Evolutionary conservation across 169 alveolate species (phyloP).

Genomic region (Plasmodium yoelii): DNA sequence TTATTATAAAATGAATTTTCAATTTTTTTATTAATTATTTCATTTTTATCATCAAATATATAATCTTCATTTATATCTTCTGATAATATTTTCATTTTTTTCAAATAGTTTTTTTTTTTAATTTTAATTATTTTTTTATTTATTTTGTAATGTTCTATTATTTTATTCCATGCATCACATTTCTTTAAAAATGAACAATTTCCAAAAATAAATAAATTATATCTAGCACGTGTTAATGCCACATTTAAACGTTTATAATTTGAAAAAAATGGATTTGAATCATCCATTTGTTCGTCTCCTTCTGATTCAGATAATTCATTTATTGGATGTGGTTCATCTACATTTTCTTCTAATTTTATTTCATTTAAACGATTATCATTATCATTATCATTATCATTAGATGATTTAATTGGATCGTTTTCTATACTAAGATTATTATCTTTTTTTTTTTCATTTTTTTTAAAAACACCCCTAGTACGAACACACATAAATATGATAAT

Average conservation of each 20-base stretch:
- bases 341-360: not conserved
- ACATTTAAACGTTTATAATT: conserved; percentile 96
- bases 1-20: conserved; percentile 71
- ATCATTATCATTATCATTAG: not conserved
- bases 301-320: conserved; percentile 18
- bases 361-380: not conserved
- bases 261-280: conserved; percentile 86
- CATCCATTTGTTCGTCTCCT: conserved; percentile 27
- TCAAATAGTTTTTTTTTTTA: conserved; percentile 15
- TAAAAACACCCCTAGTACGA: conserved; percentile 84
- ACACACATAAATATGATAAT: conserved; percentile 95
- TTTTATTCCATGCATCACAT: conserved; percentile 64
- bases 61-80: conserved; percentile 18
- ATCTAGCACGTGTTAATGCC: conserved; percentile 95
- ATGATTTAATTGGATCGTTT: no score
- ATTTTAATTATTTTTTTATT: conserved; percentile 59
- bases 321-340: not conserved
- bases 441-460: conserved; percentile 34
- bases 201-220: conserved; percentile 92
- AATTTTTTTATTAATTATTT: conserved; percentile 41
- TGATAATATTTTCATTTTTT: conserved; percentile 22
- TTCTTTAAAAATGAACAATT: conserved; percentile 43
- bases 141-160: conserved; percentile 54
- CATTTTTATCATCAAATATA: conserved; percentile 36
- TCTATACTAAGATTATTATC: not conserved